Percentiles rank a stretch among this genome's conserved stretches.
These are phyloP conservation scores for Acanthamoeba culbertsoni DNA, from an alignment of 208 protist species.

Conservation along the genomic window DNA sequence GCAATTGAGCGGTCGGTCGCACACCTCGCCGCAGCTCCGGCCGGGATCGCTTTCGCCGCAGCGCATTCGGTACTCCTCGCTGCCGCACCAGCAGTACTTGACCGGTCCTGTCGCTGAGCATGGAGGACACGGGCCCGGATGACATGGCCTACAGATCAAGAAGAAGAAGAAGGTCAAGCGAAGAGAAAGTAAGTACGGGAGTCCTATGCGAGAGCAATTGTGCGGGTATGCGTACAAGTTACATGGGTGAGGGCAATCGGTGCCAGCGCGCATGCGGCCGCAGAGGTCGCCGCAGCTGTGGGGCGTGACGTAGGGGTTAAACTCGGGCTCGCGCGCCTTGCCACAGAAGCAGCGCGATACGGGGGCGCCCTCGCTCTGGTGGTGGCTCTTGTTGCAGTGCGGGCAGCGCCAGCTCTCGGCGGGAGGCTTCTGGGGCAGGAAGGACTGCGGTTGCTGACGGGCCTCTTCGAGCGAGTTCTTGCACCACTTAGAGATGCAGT, in stretches of 20 bases:
- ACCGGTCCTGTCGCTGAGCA: conserved; percentile 63
- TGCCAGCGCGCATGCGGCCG: conserved; percentile 61
- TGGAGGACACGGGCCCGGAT: conserved; percentile 75
- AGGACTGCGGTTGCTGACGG: not conserved
- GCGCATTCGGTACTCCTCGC: conserved; percentile 50
- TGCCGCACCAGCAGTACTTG: conserved; percentile 71
- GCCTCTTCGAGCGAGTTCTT: conserved; percentile 12
- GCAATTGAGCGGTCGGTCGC: conserved; percentile 68
- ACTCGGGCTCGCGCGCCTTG: conserved; percentile 65
- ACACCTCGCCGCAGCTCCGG: conserved; percentile 66
- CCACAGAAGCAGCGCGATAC: conserved; percentile 79
- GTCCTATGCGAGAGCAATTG: not conserved
- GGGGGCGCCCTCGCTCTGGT: not conserved
- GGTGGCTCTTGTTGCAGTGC: conserved; percentile 65
- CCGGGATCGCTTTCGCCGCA: conserved; percentile 73
- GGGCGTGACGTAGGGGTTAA: conserved; percentile 68
- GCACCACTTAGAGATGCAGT: conserved; percentile 76
- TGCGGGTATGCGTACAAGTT: not conserved
- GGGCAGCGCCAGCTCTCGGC: conserved; percentile 73
- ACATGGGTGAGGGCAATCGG: conserved; percentile 77
- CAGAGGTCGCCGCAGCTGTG: conserved; percentile 80
- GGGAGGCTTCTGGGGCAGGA: not conserved
- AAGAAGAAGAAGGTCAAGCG: not conserved
- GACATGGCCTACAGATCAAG: conserved; percentile 56
- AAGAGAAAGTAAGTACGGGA: not conserved